Percentiles rank a stretch among this genome's conserved stretches.
Evolutionary conservation across 257 asterid genomes (phyloP).

Genomic region (Ajuga chamaepitys): DNA sequence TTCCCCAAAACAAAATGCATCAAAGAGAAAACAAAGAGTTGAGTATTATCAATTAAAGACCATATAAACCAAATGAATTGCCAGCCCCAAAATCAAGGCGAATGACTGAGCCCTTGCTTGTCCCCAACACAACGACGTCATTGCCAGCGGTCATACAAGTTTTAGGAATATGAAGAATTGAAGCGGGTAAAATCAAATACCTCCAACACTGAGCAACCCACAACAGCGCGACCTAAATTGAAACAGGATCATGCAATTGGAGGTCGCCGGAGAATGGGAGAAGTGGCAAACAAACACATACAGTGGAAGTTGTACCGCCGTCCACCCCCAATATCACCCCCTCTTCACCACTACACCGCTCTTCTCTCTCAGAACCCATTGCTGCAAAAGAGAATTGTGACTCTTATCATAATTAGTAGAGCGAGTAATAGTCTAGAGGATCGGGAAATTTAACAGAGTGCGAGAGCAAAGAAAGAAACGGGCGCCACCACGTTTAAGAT

Average conservation of each 20-base stretch:
- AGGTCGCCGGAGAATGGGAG: constrained; percentile 32
- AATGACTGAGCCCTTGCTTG: constrained; percentile 91
- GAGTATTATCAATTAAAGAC: background rate
- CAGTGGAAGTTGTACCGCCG: constrained; percentile 57
- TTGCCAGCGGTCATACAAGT: constrained; percentile 88
- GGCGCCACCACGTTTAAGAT: no score
- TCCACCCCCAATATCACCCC: constrained; percentile 56
- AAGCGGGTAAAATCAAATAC: constrained; percentile 26
- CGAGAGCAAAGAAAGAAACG: no score
- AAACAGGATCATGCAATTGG: constrained; percentile 67
- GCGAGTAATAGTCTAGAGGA: no score
- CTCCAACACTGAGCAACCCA: constrained; percentile 96
- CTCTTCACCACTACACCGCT: constrained; percentile 13
- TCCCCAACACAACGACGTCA: constrained; percentile 83
- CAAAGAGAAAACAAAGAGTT: background rate
- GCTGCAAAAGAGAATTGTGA: background rate
- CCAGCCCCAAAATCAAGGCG: constrained; percentile 93
- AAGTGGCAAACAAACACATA: constrained; percentile 78
- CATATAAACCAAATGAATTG: constrained; percentile 57
- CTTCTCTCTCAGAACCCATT: constrained; percentile 34
- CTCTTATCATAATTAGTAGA: no score
- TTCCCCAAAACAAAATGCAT: background rate
- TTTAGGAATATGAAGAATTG: background rate
- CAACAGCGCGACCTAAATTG: constrained; percentile 69
- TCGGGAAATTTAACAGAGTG: no score